Percentiles rank a stretch among this genome's conserved stretches.
Conservation (phyloP, 2,329 filamentous ascomycete species). For the Penicillium sp. region DNA sequence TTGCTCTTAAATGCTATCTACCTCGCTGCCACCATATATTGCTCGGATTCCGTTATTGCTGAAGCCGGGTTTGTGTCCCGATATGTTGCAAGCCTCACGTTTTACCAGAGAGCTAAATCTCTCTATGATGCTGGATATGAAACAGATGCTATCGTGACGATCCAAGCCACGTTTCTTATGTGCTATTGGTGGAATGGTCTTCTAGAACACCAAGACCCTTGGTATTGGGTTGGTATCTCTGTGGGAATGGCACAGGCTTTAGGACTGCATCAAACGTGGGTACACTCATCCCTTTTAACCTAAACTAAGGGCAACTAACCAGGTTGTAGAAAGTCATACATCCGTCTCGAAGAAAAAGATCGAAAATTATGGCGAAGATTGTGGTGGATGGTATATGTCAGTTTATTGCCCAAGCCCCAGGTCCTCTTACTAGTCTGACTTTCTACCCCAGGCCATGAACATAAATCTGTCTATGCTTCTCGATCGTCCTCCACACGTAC, state of each 20-base stretch:
- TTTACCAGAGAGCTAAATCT: slow-evolving; percentile 24
- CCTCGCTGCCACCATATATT: slow-evolving; percentile 18
- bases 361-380: slow-evolving; percentile 19
- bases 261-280: slow-evolving; percentile 25
- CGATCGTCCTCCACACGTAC: slow-evolving; percentile 22
- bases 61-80: slow-evolving; percentile 20
- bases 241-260: slow-evolving; percentile 23
- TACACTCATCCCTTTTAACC: neutral
- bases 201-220: slow-evolving; percentile 26
- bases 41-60: slow-evolving; percentile 17
- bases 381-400: slow-evolving; percentile 21
- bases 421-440: neutral
- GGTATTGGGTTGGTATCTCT: slow-evolving; percentile 26
- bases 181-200: slow-evolving; percentile 27
- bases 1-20: slow-evolving; percentile 23
- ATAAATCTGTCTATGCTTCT: slow-evolving; percentile 20
- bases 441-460: slow-evolving; percentile 8
- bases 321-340: slow-evolving; percentile 13
- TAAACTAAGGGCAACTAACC: neutral
- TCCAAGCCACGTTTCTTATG: slow-evolving; percentile 23
- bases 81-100: slow-evolving; percentile 21
- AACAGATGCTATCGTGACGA: slow-evolving; percentile 18
- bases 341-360: slow-evolving; percentile 4
- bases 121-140: slow-evolving; percentile 28
- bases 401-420: neutral